Percentiles rank a stretch among this genome's conserved stretches.
These are phyloP conservation scores for Candida oleophila DNA, from an alignment of 805 yeast species.

Conservation along the genomic window DNA sequence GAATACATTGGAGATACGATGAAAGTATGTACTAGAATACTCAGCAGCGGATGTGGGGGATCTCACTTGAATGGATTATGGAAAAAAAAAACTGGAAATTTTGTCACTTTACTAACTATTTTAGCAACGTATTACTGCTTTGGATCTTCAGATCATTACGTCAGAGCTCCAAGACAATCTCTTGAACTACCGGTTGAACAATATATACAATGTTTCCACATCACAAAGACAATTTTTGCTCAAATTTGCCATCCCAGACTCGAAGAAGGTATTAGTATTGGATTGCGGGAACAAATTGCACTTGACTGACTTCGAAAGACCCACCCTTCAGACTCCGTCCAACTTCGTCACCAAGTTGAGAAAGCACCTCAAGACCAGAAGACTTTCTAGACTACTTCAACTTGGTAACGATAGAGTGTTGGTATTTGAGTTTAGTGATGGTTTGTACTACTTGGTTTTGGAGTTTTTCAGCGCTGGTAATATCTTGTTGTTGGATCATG, in stretches of 20 bases:
- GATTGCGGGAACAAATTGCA: slow-evolving; percentile 88
- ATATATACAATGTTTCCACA: slow-evolving; percentile 77
- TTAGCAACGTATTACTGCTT: slow-evolving; percentile 81
- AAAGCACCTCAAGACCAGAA: slow-evolving; percentile 78
- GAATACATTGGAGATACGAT: not conserved
- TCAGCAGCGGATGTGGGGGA: too few relatives aligned
- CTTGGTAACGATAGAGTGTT: slow-evolving; percentile 80
- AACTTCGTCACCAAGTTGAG: slow-evolving; percentile 83
- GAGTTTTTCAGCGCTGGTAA: slow-evolving; percentile 98
- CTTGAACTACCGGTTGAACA: slow-evolving; percentile 70
- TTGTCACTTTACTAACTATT: slow-evolving; percentile 3
- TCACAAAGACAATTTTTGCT: slow-evolving; percentile 72
- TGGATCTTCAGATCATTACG: slow-evolving; percentile 73
- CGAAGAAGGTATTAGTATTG: slow-evolving; percentile 69
- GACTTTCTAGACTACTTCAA: slow-evolving; percentile 72
- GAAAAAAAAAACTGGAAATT: too few relatives aligned
- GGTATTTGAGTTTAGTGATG: slow-evolving; percentile 83
- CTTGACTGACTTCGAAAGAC: slow-evolving; percentile 75
- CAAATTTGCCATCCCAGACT: slow-evolving; percentile 81
- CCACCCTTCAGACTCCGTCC: slow-evolving; percentile 78
- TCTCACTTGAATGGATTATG: too few relatives aligned
- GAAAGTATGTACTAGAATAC: not conserved
- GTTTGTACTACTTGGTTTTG: slow-evolving; percentile 69
- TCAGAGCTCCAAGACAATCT: slow-evolving; percentile 61
- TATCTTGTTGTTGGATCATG: slow-evolving; percentile 70